Base-by-base conservation (phyloP, 2,329 filamentous ascomycete genomes). In the Cladosporium sp. region DNA sequence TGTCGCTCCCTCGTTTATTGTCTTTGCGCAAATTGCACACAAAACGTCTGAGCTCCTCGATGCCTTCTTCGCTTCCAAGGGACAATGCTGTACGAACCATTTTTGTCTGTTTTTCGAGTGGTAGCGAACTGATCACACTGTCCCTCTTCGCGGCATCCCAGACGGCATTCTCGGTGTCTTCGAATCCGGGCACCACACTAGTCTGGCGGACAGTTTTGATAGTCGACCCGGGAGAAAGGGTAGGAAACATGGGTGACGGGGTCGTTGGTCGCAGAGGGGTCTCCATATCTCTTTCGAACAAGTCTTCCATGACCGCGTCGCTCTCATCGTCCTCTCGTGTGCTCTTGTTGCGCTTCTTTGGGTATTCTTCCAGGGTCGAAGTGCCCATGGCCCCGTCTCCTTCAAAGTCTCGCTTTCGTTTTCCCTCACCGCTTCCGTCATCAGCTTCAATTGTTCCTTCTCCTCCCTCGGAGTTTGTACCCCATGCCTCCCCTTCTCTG, bases 1-100 rank as follows among this genome's bases (percentile, higher is more conserved):
- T 29, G 13, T 41, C 20, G n/a, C 20, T 13, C 1, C 11, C n/a
- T 36, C n/a, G 42, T 15, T 36, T 44, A 2, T 2, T 15, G 15
- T 19, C n/a, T n/a, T 12, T 36, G 15, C 42, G 42, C 27, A 15
- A 2, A 15, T 44, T 15, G 24, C 6, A 19, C 24, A 44, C 42
- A 34, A 44, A 44, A 15, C 24, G 42, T 15, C 24, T 7, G n/a
- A 44, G 42, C 42, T 34, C 42, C 12, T 44, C 24, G 27, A 44
- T 20, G n/a, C 42, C 42, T 15, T 19, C n/a, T n/a, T 44, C 24
- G 7, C 42, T 44, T 9, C 8, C 42, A 12, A 44, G 42, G 19
- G 42, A 44, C 42, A 44, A 5, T 44, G 42, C 42, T 34, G 27
- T 34, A 34, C n/a, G 11, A 2, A 41, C 2, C 39, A 41, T 24